Base-by-base conservation (phyloP, 805 yeast genomes). In the Lipomyces spencermartinsiae region DNA sequence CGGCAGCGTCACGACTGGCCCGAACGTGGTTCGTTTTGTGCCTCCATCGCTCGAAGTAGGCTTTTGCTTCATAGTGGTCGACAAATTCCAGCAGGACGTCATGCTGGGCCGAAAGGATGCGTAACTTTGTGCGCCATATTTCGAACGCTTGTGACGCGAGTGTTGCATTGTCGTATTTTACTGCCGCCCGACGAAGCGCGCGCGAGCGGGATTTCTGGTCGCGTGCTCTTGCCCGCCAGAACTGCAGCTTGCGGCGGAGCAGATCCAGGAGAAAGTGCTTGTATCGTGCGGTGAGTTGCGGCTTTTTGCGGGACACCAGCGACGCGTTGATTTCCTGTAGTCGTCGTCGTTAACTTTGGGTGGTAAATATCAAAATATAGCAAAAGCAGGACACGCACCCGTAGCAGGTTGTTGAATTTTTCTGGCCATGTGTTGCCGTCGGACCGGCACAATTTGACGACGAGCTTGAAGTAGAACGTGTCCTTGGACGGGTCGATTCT, bases 361-460 rank as follows among this genome's bases (percentile, higher is more conserved):
- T n/a, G n/a, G n/a, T n/a, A n/a, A n/a, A n/a, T n/a, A n/a, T n/a
- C n/a, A n/a, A n/a, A n/a, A n/a, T n/a, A n/a, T n/a, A n/a, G n/a
- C n/a, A n/a, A n/a, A n/a, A 33, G 9, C 35, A n/a, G 19, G 5
- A 33, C 16, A 37, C 61, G 58, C 49, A 63, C 70, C 2, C 59
- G 51, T 5, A 68, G 61, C 12, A 68, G 33, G 35, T 43, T 63
- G 39, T 68, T 68, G 62, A 69, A 67, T 33, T 69, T 63, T 12
- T 63, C 70, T 1, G 67, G 66, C 72, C 72, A 69, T 1, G 68
- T 58, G 19, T 43, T 12, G 16, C 72, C 72, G 9, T 62, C 62
- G 4, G 70, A 10, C 46, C 68, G 64, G 51, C 65, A 59, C 31
- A 69, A 63, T 51, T 64, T 69, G 57, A 69, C 59, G 46, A 69